Base-by-base conservation (phyloP, 1,139 yeast genomes). In the Geotrichum histeridarum region DNA sequence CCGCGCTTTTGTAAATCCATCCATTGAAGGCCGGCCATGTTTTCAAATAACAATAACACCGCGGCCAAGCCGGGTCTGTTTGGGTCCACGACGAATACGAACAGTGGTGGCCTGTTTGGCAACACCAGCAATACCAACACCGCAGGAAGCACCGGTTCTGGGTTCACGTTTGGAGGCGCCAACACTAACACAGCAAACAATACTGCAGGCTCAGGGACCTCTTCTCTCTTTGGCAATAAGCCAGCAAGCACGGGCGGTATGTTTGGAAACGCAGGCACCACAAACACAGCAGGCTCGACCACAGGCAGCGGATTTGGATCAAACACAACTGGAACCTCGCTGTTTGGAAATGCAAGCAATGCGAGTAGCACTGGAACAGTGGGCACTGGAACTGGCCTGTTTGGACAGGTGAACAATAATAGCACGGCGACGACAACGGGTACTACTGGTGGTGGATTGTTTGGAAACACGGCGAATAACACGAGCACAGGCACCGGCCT, bases 21-120 rank as follows among this genome's bases (percentile, higher is more conserved):
- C 27, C 27, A 22, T 22, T 22, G 27, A 22, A 22, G 27, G 27
- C 27, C 27, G 27, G 27, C 27, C 27, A 22, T 22, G 27, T 22
- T 22, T 22, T 22, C 27, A 22, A 22, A 22, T 22, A 22, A 22
- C 18, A 47, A 47, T 15, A 44, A 36, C 22, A 43, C 48, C 17
- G 39, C 49, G 15, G 18, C 33, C 32, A 22, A 22, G 33, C 36
- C 42, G 9, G 42, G 48, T 4, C 41, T 51, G 45, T 51, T 51
- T 47, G 54, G 54, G 30, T 22, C 30, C 7, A 33, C 39, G n/a
- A 38, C 54, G 9, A 45, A 48, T 14, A 27, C 36, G 11, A 45
- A 42, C 17, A 42, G 45, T 18, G 45, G 75, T 8, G 75, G 77
- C 8, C 61, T 71, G 27, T 74, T 73, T 66, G 78, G 77, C 1